phyloP scores from a whole-genome alignment of 139 green algal genomes.

The Dunaliella primolecta region DNA sequence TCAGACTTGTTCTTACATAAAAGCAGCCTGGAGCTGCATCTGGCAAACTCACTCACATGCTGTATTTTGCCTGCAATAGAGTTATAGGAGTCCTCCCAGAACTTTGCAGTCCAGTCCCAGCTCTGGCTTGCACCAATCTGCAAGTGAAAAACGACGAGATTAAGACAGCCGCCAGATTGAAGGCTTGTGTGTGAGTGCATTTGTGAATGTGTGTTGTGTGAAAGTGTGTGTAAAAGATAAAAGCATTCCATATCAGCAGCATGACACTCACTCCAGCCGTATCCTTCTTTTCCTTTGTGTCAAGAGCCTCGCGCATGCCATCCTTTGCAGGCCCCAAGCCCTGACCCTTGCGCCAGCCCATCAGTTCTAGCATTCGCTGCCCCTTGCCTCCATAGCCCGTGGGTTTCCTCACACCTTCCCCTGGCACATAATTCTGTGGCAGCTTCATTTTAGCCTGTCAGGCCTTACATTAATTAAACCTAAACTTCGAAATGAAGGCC shows the following conservation, averaged over 20 bases:
- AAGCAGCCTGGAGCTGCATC: no score
- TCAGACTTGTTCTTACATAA: no score
- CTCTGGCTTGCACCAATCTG: constrained; percentile 57
- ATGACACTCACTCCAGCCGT: constrained; percentile 60
- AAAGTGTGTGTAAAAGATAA: no score
- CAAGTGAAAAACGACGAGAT: no score
- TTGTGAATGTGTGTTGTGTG: no score
- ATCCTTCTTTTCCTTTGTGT: constrained; percentile 86
- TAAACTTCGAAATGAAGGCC: no score
- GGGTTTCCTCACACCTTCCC: constrained; percentile 61
- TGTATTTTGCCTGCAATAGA: constrained; percentile 41
- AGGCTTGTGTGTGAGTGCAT: no score
- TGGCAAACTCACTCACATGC: no score
- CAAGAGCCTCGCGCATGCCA: constrained; percentile 70
- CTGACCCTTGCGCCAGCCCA: constrained; percentile 80
- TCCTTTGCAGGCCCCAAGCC: constrained; percentile 66
- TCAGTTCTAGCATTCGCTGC: constrained; percentile 71
- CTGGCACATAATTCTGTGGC: constrained; percentile 70
- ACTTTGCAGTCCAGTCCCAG: constrained; percentile 69
- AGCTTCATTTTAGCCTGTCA: constrained; percentile 83
- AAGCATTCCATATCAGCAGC: no score
- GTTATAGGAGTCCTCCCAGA: constrained; percentile 81
- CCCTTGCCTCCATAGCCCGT: constrained; percentile 77
- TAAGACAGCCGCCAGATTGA: no score
- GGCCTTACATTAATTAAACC: no score